phyloP scores from a whole-genome alignment of 768 basidiomycete species.

The Mycena pura region DNA sequence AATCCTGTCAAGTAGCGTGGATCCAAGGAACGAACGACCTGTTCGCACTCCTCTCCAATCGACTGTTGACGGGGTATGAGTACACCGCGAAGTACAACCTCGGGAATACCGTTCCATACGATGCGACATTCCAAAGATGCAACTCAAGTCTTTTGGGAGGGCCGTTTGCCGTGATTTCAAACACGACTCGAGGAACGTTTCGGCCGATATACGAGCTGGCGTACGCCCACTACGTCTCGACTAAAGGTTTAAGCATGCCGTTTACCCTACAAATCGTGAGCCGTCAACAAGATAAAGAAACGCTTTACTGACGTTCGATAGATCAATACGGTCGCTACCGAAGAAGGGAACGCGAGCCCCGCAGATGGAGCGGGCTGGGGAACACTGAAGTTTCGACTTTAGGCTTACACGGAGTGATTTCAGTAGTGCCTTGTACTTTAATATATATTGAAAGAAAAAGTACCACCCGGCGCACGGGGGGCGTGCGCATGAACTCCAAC shows the following conservation, averaged over 20 bases:
- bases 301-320: slow-evolving; percentile 8
- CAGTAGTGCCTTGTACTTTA: too few relatives aligned
- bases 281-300: slow-evolving; percentile 10
- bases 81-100: slow-evolving; percentile 12
- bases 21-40: slow-evolving; percentile 9
- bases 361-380: slow-evolving; percentile 9
- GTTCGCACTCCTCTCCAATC: slow-evolving; percentile 9
- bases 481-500: too few relatives aligned
- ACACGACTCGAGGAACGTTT: slow-evolving; percentile 1
- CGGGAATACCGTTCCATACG: slow-evolving; percentile 10
- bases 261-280: slow-evolving; percentile 9
- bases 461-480: too few relatives aligned
- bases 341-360: slow-evolving; percentile 8
- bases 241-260: slow-evolving; percentile 10
- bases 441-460: too few relatives aligned
- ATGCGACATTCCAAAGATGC: slow-evolving; percentile 13
- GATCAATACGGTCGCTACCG: slow-evolving; percentile 4
- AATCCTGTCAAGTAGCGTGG: slow-evolving; percentile 13
- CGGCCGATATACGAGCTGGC: slow-evolving; percentile 9
- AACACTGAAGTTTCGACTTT: slow-evolving; percentile 10
- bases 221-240: slow-evolving; percentile 9
- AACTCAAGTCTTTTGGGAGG: slow-evolving; percentile 8
- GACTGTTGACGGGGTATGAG: slow-evolving; percentile 7
- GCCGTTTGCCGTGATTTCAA: slow-evolving; percentile 6
- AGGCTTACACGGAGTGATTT: too few relatives aligned